Conservation (phyloP, 306 rosid genomes). For the Rosa chinensis region DNA sequence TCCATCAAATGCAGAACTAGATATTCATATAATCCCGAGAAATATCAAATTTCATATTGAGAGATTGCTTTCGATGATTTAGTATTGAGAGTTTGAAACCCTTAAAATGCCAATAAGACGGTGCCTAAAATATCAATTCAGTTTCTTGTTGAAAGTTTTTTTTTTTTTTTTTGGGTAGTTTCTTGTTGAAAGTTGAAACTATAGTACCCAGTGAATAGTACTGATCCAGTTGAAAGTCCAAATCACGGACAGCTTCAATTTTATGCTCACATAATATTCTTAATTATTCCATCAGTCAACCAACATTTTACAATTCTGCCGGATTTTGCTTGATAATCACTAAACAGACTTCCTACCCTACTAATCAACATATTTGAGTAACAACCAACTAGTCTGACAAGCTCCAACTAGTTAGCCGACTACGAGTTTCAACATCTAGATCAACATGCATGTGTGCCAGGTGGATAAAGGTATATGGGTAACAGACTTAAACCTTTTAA, state of each 20-base stretch:
- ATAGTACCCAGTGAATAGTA: background rate
- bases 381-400: background rate
- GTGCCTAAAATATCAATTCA: background rate
- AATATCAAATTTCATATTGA: too few relatives aligned
- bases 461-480: too few relatives aligned
- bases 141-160: background rate
- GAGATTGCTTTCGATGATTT: too few relatives aligned
- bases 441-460: background rate
- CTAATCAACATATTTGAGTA: background rate
- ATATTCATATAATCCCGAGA: background rate
- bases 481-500: background rate
- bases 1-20: background rate
- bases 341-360: slow-evolving; percentile 12
- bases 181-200: background rate
- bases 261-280: background rate
- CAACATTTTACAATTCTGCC: background rate
- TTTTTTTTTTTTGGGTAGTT: too few relatives aligned
- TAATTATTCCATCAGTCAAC: background rate
- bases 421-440: background rate
- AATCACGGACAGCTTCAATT: background rate
- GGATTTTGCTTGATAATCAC: slow-evolving; percentile 8
- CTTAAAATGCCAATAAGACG: background rate
- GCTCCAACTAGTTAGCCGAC: background rate
- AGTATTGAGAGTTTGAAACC: too few relatives aligned
- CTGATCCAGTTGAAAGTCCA: background rate